Evolutionary conservation across 768 basidiomycete genomes (phyloP).

Genomic region (Boletus subparvulus): DNA sequence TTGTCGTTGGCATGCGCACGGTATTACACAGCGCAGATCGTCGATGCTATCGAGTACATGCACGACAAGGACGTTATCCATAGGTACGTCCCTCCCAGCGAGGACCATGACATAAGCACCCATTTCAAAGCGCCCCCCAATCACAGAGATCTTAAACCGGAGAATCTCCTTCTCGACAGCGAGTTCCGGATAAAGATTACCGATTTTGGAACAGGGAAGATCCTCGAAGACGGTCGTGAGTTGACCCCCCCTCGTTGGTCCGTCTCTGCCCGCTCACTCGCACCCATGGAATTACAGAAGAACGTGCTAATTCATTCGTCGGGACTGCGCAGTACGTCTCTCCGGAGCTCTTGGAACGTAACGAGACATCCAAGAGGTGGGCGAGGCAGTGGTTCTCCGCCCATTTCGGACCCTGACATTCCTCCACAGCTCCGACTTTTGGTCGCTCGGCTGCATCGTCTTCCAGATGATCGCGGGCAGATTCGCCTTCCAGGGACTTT

Average conservation of each 20-base stretch:
- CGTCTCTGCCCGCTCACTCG: constrained; percentile 1
- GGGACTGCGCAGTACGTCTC: constrained; percentile 90
- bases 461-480: constrained; percentile 91
- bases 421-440: constrained; percentile 76
- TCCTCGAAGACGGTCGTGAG: constrained; percentile 58
- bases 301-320: constrained; percentile 72
- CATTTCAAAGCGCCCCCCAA: neutral
- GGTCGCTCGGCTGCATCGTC: constrained; percentile 93
- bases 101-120: constrained; percentile 11
- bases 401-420: neutral
- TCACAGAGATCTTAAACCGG: constrained; percentile 73
- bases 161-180: constrained; percentile 87
- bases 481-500: constrained; percentile 88
- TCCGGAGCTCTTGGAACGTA: constrained; percentile 76
- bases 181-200: constrained; percentile 90
- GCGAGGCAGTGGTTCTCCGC: constrained; percentile 3
- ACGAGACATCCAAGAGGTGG: constrained; percentile 76
- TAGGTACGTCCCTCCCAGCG: constrained; percentile 43
- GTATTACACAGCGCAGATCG: constrained; percentile 87
- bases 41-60: constrained; percentile 89
- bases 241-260: neutral
- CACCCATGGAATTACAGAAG: constrained; percentile 36
- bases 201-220: constrained; percentile 93
- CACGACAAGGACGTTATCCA: constrained; percentile 89
- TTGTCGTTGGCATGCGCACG: constrained; percentile 72